These are phyloP conservation scores for Metschnikowia gelsemii DNA, from an alignment of 805 yeast genomes.

Conservation along the genomic window DNA sequence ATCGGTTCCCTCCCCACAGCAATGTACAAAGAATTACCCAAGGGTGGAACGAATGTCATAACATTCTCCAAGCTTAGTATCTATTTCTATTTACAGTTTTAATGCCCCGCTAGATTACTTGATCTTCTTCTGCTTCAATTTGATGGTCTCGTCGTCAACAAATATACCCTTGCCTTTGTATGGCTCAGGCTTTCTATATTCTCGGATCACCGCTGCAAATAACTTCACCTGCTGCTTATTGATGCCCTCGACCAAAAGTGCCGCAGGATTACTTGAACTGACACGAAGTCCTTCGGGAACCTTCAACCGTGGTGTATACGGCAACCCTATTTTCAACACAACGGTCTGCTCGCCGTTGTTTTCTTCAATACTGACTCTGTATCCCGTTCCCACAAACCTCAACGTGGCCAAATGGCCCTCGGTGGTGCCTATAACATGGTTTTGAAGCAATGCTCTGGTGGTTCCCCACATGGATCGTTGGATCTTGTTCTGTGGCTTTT, in stretches of 20 bases:
- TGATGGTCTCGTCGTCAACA: conserved; percentile 86
- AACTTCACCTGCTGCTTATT: conserved; percentile 84
- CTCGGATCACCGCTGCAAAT: conserved; percentile 86
- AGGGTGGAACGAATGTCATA: not conserved
- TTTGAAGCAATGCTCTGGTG: conserved; percentile 70
- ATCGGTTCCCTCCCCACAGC: too few species aligned
- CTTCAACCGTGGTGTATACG: conserved; percentile 70
- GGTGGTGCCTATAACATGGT: conserved; percentile 80
- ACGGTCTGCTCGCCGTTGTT: conserved; percentile 54
- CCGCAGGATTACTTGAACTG: conserved; percentile 78
- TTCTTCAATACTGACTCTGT: conserved; percentile 78
- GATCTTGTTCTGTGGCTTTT: conserved; percentile 52
- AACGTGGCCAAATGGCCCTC: conserved; percentile 90
- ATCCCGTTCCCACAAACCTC: conserved; percentile 95
- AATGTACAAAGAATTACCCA: not conserved
- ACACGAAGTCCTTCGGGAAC: conserved; percentile 79
- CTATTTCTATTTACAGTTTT: conserved; percentile 8
- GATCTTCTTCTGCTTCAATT: conserved; percentile 87
- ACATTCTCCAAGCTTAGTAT: not conserved
- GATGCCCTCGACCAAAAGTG: conserved; percentile 80
- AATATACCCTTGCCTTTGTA: conserved; percentile 98
- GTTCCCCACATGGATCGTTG: conserved; percentile 98
- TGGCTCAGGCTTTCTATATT: conserved; percentile 93
- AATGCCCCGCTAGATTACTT: conserved; percentile 61
- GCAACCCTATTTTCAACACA: conserved; percentile 82